Evolutionary conservation across 2,329 filamentous ascomycete genomes (phyloP), one percentile per base, ranked within the genome.

Genomic region (Aureobasidium subglaciale): DNA sequence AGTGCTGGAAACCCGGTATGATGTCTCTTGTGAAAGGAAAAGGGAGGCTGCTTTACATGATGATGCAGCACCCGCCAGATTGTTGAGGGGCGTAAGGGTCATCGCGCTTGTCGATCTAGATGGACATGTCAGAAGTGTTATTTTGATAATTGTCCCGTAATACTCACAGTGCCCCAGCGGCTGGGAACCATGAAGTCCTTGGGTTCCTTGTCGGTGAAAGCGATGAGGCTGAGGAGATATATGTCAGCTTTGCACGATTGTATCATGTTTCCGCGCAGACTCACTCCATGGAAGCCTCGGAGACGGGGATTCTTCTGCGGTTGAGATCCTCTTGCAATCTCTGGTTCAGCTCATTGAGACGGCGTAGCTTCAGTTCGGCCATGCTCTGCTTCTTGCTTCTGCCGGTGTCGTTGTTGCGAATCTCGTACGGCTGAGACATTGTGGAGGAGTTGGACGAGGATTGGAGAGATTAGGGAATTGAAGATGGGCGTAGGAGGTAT

Each of bases 151-250:
- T 56, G 45, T 37, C 11, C 18, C 32, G 38, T 34, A 37, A 15
- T 27, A 57, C 77, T 63, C 76, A 85, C 82, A 59, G 86, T 83
- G 64, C 92, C 92, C 93, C 93, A 99, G 72, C 95, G 88, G 54
- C 90, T 95, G 50, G 91, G 91, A 56, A 97, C 91, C 93, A 99
- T 97, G 78, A 95, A 97, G 73, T 99, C 93, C 73, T 92, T 88
- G 65, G 93, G 96, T 74, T 78, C 76, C 64, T 89, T 91, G 74
- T 95, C 95, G 75, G 92, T 97, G 78, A 97, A 97, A 65, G 90
- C 88, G 72, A 97, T 97, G 72, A 97, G 88, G 73, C 93, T 99
- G 68, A 62, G 38, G n/a, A 18, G 10, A 15, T 4, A 22, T 7
- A 15, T 15, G 37, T 48, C 38, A 52, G 37, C 13, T 16, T 20